Evolutionary conservation across 2,329 filamentous ascomycete genomes (phyloP), one percentile per base, ranked within the genome.

Genomic region (Sporothrix sp.): DNA sequence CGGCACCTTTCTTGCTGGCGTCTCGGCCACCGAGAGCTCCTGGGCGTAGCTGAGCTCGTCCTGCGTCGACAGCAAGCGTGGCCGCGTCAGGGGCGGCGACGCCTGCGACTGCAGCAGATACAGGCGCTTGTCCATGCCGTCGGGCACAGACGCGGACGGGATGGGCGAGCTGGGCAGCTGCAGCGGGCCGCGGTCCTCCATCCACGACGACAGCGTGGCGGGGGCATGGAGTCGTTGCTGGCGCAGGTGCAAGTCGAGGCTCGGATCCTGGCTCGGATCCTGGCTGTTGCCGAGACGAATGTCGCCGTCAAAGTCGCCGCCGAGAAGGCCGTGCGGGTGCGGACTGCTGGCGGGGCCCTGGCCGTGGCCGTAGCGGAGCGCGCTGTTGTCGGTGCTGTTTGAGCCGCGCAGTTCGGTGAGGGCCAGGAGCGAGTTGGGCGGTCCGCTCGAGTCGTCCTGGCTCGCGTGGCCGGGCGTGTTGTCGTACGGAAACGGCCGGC

Each of bases 121-220:
- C 3, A 8, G 6, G 20, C 49, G 25, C 4, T 14, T 33, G 46
- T 50, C 35, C 33, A 52, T 38, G 4, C 49, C 53, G 0, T 28
- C n/a, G 10, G 55, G 55, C 2, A 55, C 16, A 3, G 30, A 51
- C 3, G 25, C 23, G 23, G 55, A 37, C 4, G 36, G 32, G 2
- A 45, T 10, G 4, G 27, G 33, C 11, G 55, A 52, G 37, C 48
- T 48, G 3, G 54, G 52, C n/a, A 53, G 25, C 3, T 7, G 21
- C 16, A 53, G 23, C 20, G 35, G n/a, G 20, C 39, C 3, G n/a
- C n/a, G 11, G 27, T 39, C 25, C 9, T 27, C 14, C 7, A 32
- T 18, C 20, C 21, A 39, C 16, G 51, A 50, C 7, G 54, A 54
- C 11, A 20, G 48, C 11, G 30, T 43, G 7, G 38, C n/a, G n/a